Percentiles rank a stretch among this genome's conserved stretches.
These are phyloP conservation scores for Grosmannia clavigera DNA, from an alignment of 2,329 filamentous ascomycete genomes.

Conservation along the genomic window DNA sequence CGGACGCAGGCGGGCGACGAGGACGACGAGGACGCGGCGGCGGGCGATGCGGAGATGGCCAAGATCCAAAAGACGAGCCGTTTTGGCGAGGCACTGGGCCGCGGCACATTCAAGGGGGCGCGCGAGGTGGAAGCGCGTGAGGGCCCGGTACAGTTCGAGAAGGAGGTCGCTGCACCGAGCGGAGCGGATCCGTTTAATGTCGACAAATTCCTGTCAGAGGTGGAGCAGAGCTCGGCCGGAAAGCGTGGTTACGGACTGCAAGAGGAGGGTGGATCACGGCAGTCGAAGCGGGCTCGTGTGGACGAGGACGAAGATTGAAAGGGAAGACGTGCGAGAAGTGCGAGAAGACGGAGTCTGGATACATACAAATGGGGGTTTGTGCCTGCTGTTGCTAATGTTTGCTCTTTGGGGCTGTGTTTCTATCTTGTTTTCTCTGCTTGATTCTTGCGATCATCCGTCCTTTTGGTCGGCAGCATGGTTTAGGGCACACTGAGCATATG, in stretches of 20 bases:
- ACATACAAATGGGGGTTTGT: background rate
- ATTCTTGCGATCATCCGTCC: too few species aligned
- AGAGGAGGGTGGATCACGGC: conserved; percentile 41
- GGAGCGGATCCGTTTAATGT: conserved; percentile 75
- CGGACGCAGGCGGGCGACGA: conserved; percentile 60
- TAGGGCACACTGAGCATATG: too few species aligned
- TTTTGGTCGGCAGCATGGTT: too few species aligned
- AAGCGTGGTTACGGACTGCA: conserved; percentile 71
- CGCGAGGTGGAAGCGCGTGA: conserved; percentile 74
- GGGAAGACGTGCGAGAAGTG: background rate
- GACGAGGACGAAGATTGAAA: conserved; percentile 54
- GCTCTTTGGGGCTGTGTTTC: too few species aligned
- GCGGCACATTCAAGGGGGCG: conserved; percentile 82
- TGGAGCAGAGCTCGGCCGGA: conserved; percentile 41
- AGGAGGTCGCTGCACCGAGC: conserved; percentile 37
- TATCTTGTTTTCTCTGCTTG: too few species aligned
- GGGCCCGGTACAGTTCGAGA: conserved; percentile 93
- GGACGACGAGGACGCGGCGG: conserved; percentile 66
- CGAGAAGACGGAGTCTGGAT: background rate
- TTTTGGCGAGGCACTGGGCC: conserved; percentile 76
- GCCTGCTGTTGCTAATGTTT: too few species aligned
- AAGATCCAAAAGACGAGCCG: conserved; percentile 75
- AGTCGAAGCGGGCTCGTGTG: conserved; percentile 63
- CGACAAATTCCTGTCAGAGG: conserved; percentile 83
- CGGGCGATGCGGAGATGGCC: conserved; percentile 70